phyloP scores from a whole-genome alignment of 805 yeast species.

The Wickerhamomyces chaumierensis region DNA sequence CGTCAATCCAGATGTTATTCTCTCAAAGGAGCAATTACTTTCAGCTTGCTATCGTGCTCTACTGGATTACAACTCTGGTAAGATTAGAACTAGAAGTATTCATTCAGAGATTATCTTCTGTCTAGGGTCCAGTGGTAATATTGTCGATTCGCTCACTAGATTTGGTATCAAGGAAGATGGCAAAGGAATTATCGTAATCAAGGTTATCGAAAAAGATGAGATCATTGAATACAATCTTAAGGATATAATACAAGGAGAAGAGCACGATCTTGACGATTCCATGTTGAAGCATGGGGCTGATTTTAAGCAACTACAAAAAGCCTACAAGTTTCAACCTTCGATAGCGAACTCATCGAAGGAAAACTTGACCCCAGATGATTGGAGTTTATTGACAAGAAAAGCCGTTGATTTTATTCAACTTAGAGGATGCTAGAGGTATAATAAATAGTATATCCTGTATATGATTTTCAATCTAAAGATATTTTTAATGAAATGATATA shows the following conservation, averaged over 20 bases:
- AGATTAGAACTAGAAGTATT: slow-evolving; percentile 48
- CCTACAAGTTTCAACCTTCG: background rate
- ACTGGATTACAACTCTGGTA: slow-evolving; percentile 34
- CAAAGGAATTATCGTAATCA: slow-evolving; percentile 37
- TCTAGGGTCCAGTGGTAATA: slow-evolving; percentile 59
- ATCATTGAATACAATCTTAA: slow-evolving; percentile 12
- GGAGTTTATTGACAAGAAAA: no score
- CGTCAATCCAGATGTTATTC: slow-evolving; percentile 45
- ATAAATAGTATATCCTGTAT: no score
- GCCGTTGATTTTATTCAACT: no score
- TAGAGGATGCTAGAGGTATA: no score
- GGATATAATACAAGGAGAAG: slow-evolving; percentile 22
- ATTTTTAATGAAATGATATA: no score
- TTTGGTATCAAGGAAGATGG: slow-evolving; percentile 55
- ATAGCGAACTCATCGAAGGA: background rate
- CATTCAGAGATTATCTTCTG: slow-evolving; percentile 66
- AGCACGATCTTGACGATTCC: slow-evolving; percentile 2
- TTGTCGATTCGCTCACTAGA: slow-evolving; percentile 56
- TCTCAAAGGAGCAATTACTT: slow-evolving; percentile 51
- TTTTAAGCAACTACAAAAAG: background rate
- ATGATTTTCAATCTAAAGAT: no score
- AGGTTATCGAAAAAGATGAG: slow-evolving; percentile 23
- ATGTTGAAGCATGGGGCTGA: background rate
- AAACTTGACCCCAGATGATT: no score
- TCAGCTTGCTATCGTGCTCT: slow-evolving; percentile 53